Evolutionary conservation across 1,139 yeast genomes (phyloP).

Genomic region (Kluyveromyces marxianus): DNA sequence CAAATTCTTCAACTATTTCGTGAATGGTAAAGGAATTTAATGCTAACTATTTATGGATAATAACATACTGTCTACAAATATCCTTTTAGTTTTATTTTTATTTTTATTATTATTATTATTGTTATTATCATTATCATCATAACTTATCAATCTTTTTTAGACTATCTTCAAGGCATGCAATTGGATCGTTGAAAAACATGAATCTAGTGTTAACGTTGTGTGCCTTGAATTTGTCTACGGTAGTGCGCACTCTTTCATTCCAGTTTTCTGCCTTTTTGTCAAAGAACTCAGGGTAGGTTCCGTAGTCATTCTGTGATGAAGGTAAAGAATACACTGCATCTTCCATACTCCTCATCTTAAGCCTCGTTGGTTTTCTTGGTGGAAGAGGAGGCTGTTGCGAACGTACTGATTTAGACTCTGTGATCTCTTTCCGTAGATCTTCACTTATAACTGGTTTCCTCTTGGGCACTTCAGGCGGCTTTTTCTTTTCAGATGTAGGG

Average conservation of each 20-base stretch:
- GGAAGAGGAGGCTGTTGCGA: conserved; percentile 18
- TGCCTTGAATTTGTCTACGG: conserved; percentile 23
- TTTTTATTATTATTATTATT: too few species aligned
- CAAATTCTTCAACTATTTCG: neutral
- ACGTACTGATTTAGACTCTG: conserved; percentile 6
- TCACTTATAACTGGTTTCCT: conserved; percentile 14
- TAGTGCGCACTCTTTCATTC: conserved; percentile 35
- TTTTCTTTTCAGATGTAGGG: conserved; percentile 6
- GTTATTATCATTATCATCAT: neutral
- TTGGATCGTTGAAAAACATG: conserved; percentile 27
- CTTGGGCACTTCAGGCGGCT: conserved; percentile 12
- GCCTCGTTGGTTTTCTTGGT: conserved; percentile 18
- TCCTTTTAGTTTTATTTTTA: neutral
- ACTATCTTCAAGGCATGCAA: conserved; percentile 21
- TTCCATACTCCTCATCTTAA: conserved; percentile 9
- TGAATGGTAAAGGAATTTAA: too few species aligned
- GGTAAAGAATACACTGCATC: conserved; percentile 17
- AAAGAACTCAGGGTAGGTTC: conserved; percentile 20
- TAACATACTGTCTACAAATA: too few species aligned
- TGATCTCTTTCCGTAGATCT: conserved; percentile 11
- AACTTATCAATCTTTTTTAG: conserved; percentile 9
- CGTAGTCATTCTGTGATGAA: conserved; percentile 22
- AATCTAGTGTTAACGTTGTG: conserved; percentile 17
- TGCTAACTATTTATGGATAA: too few species aligned
- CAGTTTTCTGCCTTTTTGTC: conserved; percentile 39